phyloP scores from a whole-genome alignment of 208 protist species.

The Trichomonas vaginalis region DNA sequence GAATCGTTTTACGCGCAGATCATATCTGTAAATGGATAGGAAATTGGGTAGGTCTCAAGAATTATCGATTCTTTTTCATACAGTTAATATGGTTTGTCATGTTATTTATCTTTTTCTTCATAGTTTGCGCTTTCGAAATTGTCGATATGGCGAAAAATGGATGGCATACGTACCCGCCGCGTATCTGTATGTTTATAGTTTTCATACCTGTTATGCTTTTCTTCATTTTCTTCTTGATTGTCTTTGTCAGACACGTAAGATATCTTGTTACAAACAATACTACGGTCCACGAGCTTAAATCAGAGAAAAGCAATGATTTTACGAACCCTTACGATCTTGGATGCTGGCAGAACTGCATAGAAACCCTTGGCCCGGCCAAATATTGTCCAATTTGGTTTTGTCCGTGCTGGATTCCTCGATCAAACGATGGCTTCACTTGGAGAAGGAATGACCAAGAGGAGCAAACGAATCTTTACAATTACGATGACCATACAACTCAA shows the following conservation, averaged over 20 bases:
- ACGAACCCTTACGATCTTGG: neutral
- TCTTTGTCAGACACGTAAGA: neutral
- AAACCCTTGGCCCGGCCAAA: neutral
- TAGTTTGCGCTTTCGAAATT: neutral
- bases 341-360: neutral
- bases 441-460: neutral
- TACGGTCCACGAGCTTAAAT: neutral
- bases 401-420: neutral
- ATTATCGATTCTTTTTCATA: neutral
- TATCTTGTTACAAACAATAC: neutral
- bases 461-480: too few species aligned
- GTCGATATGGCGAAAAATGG: neutral
- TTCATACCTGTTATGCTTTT: neutral
- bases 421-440: neutral
- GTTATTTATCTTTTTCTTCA: neutral
- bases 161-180: neutral
- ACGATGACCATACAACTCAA: too few species aligned
- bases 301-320: neutral
- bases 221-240: neutral
- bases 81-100: neutral
- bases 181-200: neutral
- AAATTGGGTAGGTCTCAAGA: neutral
- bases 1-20: neutral
- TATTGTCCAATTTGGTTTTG: neutral
- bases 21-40: neutral